Evolutionary conservation across 2,329 filamentous ascomycete genomes (phyloP).

Genomic region (Trichoderma lentiforme): DNA sequence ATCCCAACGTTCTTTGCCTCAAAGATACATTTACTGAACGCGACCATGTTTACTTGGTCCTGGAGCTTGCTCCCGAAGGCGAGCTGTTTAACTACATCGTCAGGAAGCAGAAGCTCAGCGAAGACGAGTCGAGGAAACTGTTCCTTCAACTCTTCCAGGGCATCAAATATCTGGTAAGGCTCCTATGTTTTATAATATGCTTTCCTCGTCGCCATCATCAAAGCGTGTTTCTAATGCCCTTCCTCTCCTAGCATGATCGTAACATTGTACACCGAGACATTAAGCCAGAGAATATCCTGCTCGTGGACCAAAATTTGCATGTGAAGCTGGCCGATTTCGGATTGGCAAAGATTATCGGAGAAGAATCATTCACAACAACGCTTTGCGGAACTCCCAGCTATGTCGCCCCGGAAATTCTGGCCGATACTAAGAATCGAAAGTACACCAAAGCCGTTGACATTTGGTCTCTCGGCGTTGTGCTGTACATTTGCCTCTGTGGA

Average conservation of each 20-base stretch:
- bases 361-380: slow-evolving; percentile 96
- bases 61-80: slow-evolving; percentile 87
- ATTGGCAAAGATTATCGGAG: slow-evolving; percentile 95
- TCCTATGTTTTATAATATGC: not conserved
- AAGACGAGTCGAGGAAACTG: slow-evolving; percentile 78
- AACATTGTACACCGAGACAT: slow-evolving; percentile 98
- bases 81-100: slow-evolving; percentile 97
- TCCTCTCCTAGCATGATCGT: slow-evolving; percentile 73
- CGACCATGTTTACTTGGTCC: slow-evolving; percentile 84
- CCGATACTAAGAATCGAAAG: slow-evolving; percentile 73
- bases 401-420: slow-evolving; percentile 91
- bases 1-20: slow-evolving; percentile 86
- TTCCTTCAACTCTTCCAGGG: slow-evolving; percentile 91
- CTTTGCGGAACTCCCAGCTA: slow-evolving; percentile 96
- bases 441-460: slow-evolving; percentile 95
- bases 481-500: slow-evolving; percentile 95
- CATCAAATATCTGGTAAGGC: slow-evolving; percentile 84
- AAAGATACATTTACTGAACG: slow-evolving; percentile 94
- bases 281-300: slow-evolving; percentile 92
- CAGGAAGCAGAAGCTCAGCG: slow-evolving; percentile 81
- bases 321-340: slow-evolving; percentile 97
- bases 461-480: slow-evolving; percentile 95
- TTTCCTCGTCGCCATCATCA: too few species aligned
- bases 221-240: not conserved
- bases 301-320: slow-evolving; percentile 78